These are phyloP conservation scores for Fusarium irregulare DNA, from an alignment of 2,329 filamentous ascomycete genomes.

Conservation along the genomic window DNA sequence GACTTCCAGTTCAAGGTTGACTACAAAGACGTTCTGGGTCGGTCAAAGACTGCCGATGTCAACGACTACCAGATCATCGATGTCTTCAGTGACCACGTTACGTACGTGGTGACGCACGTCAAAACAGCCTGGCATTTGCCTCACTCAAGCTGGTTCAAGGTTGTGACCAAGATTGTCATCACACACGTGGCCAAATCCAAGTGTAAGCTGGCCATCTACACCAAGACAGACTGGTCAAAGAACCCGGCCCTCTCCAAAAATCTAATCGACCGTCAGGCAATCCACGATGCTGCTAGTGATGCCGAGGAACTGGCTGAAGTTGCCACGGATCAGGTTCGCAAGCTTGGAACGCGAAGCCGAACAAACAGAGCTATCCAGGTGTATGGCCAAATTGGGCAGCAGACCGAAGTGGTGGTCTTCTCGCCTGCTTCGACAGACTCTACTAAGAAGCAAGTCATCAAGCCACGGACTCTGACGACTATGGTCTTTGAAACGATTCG, in stretches of 20 bases:
- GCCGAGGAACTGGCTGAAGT: slow-evolving; percentile 80
- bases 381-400: slow-evolving; percentile 79
- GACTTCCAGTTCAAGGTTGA: slow-evolving; percentile 85
- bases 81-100: slow-evolving; percentile 78
- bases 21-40: slow-evolving; percentile 72
- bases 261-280: slow-evolving; percentile 75
- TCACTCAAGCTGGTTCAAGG: slow-evolving; percentile 79
- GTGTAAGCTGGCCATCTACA: slow-evolving; percentile 90
- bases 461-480: slow-evolving; percentile 70
- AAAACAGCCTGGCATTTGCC: slow-evolving; percentile 86
- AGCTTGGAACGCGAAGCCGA: slow-evolving; percentile 77
- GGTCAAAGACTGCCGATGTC: slow-evolving; percentile 70
- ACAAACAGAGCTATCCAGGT: slow-evolving; percentile 83
- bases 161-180: slow-evolving; percentile 92
- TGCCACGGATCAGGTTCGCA: slow-evolving; percentile 80
- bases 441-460: slow-evolving; percentile 68
- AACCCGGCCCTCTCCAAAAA: slow-evolving; percentile 70
- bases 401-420: slow-evolving; percentile 72
- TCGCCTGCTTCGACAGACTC: slow-evolving; percentile 61
- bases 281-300: slow-evolving; percentile 78
- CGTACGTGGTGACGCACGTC: slow-evolving; percentile 71
- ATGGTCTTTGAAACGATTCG: slow-evolving; percentile 78
- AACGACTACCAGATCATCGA: slow-evolving; percentile 90
- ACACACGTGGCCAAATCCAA: slow-evolving; percentile 92
- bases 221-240: slow-evolving; percentile 86